Percentiles rank a stretch among this genome's conserved stretches.
Evolutionary conservation across 495 filamentous ascomycete species (phyloP).

Genomic region (Penicillium daleae): DNA sequence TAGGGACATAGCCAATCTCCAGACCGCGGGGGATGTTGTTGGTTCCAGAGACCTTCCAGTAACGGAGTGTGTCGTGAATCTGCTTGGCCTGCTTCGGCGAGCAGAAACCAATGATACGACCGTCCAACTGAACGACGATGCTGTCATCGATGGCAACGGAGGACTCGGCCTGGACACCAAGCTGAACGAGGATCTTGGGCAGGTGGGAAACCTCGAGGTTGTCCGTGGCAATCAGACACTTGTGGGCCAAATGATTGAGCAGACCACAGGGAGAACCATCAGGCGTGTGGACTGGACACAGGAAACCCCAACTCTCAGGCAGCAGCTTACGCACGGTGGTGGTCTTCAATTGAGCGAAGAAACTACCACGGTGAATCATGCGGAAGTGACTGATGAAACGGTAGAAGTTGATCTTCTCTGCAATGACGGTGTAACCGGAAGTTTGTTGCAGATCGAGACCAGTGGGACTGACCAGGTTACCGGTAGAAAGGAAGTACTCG

Average conservation of each 20-base stretch:
- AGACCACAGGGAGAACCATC: conserved; percentile 94
- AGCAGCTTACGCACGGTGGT: conserved; percentile 94
- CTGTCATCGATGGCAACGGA: conserved; percentile 77
- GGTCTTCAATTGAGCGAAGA: conserved; percentile 97
- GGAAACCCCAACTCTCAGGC: conserved; percentile 96
- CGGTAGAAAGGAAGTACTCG: conserved; percentile 96
- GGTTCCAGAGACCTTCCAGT: conserved; percentile 94
- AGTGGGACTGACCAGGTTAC: conserved; percentile 86
- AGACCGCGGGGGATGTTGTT: conserved; percentile 82
- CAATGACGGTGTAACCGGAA: conserved; percentile 93
- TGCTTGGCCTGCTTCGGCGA: conserved; percentile 75
- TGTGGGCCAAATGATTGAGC: conserved; percentile 93
- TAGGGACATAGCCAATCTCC: conserved; percentile 90
- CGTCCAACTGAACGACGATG: conserved; percentile 87
- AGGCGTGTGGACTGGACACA: conserved; percentile 96
- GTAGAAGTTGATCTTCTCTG: conserved; percentile 98
- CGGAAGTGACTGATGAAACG: conserved; percentile 99
- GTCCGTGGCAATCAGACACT: conserved; percentile 83
- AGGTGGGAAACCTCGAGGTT: conserved; percentile 71
- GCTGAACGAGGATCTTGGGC: conserved; percentile 69
- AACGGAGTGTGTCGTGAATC: conserved; percentile 81
- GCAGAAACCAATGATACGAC: conserved; percentile 87
- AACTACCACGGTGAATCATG: conserved; percentile 98
- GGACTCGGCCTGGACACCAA: conserved; percentile 74
- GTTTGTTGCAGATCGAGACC: conserved; percentile 93